Evolutionary conservation across 805 yeast genomes (phyloP).

Genomic region (Candida incommunis): DNA sequence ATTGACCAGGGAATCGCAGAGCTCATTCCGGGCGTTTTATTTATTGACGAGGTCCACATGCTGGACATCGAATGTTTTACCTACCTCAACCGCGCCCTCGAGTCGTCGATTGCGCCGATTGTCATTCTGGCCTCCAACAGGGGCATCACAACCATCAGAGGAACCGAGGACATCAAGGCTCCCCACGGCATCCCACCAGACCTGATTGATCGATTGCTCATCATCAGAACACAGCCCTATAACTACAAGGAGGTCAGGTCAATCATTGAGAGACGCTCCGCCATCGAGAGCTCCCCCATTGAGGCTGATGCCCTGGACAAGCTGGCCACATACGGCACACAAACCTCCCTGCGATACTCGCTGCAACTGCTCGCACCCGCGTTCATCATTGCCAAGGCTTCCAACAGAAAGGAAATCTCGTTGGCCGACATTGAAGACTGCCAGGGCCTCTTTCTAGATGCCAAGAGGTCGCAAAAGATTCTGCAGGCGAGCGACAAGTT

Average conservation of each 20-base stretch:
- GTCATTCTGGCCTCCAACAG: constrained; percentile 94
- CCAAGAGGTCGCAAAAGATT: constrained; percentile 62
- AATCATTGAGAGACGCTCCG: constrained; percentile 71
- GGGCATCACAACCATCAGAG: constrained; percentile 84
- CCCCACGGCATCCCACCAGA: constrained; percentile 98
- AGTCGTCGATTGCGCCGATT: constrained; percentile 81
- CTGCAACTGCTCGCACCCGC: constrained; percentile 85
- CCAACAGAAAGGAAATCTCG: constrained; percentile 54
- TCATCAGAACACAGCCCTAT: constrained; percentile 88
- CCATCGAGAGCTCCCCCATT: constrained; percentile 58
- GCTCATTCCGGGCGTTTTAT: constrained; percentile 91
- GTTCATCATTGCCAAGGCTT: constrained; percentile 62
- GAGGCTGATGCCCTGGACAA: constrained; percentile 55
- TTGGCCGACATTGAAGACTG: constrained; percentile 73
- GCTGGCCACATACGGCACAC: constrained; percentile 59
- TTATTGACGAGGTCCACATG: constrained; percentile 98
- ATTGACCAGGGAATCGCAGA: constrained; percentile 98
- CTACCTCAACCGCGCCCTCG: constrained; percentile 85
- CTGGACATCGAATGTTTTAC: constrained; percentile 95
- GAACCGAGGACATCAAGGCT: constrained; percentile 67
- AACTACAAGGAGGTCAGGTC: constrained; percentile 64
- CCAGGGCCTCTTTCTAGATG: constrained; percentile 70
- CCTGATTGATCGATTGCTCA: constrained; percentile 77
- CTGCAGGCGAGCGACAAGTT: constrained; percentile 32
- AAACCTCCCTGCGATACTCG: constrained; percentile 80